Evolutionary conservation across 371 early-diverging fungal genomes (phyloP), one percentile per base, ranked within the genome.

Genomic region (Mucor racemosus): DNA sequence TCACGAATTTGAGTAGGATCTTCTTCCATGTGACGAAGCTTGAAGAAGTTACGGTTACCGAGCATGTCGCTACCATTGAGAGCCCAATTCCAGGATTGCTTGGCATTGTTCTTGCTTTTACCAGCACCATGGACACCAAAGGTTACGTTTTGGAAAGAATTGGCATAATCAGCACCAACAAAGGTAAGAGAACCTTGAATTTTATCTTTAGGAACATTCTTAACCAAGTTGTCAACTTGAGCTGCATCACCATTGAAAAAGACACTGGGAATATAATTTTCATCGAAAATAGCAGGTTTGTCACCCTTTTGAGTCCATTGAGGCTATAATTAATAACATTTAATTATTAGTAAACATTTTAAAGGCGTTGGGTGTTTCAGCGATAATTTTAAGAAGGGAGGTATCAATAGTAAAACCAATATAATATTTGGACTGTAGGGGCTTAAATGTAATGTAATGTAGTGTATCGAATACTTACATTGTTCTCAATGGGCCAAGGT

Each of bases 1-100:
- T 86, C 86, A 67, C 86, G 86, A 38, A 86, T 79, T 67, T 86
- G 86, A 34, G 86, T 86, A 42, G 86, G 86, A 44, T 86, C 86
- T 72, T 81, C 82, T 65, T 86, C 84, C 78, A 80, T 80, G 58
- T 86, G 84, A 57, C 86, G 81, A 41, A 84, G 68, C 69, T 86
- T 86, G 76, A 86, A 83, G 67, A 74, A 83, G 71, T 66, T 75
- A 58, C 86, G 84, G 46, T 76, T 72, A 55, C 70, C 78, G 15
- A 78, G 57, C 26, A 56, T 65, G 19, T 84, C 71, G 1, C 75
- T 74, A 5, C 59, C 55, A 7, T 71, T 64, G 39, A 84, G 70
- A 1, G 44, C 46, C 80, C 80, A 80, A 66, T 80, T 77, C 86
- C 86, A 86, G 48, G 80, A 80, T 70, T 86, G 86, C 68, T 86